phyloP scores from a whole-genome alignment of 495 filamentous ascomycete species.

The Endocarpon pusillum region DNA sequence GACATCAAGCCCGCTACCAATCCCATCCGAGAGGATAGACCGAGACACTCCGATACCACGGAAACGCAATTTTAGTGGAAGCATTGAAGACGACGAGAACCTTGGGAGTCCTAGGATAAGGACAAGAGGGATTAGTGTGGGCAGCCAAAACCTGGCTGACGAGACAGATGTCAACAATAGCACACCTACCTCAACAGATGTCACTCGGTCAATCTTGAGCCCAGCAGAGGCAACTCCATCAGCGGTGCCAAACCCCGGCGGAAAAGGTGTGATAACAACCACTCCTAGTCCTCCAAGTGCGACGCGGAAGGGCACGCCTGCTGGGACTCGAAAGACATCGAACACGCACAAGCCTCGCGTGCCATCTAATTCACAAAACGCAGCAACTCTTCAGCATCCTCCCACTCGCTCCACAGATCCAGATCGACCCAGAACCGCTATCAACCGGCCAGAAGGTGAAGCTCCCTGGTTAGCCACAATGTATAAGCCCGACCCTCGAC shows the following conservation, averaged over 20 bases:
- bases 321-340: constrained; percentile 21
- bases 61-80: constrained; percentile 38
- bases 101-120: too few species aligned
- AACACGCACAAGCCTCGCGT: constrained; percentile 17
- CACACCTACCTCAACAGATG: too few species aligned
- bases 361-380: constrained; percentile 18
- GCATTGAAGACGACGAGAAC: constrained; percentile 45
- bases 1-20: constrained; percentile 58
- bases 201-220: too few species aligned
- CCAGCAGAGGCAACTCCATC: too few species aligned
- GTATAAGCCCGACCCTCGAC: constrained; percentile 87
- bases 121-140: too few species aligned
- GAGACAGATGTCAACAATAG: too few species aligned
- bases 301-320: constrained; percentile 24
- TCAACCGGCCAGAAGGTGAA: constrained; percentile 80
- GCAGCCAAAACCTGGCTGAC: too few species aligned
- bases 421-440: constrained; percentile 34
- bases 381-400: constrained; percentile 33
- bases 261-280: too few species aligned
- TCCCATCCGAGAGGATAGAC: constrained; percentile 50
- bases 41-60: constrained; percentile 51
- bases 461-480: constrained; percentile 89
- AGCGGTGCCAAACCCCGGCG: too few species aligned
- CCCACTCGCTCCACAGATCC: constrained; percentile 46
- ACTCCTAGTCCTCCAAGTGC: too few species aligned